A percentile compares a stretch with the other conserved stretches of the same genome.
Conservation (phyloP, 257 asterid genomes). For the Petunia secreta region DNA sequence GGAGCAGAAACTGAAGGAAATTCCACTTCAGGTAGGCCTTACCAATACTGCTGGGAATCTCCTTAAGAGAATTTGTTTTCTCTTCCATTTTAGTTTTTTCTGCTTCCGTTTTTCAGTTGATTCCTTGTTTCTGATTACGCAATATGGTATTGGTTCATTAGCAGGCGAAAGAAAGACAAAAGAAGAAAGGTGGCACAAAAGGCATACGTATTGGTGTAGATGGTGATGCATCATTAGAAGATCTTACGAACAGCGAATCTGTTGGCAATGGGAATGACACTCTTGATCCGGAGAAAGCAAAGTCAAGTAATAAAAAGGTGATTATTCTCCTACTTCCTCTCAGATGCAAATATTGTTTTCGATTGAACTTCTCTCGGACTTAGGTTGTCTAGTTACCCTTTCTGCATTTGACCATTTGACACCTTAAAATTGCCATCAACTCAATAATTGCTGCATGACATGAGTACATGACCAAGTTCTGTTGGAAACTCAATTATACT, state of each 20-base stretch:
- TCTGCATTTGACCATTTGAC: neutral
- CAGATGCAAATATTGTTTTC: conserved; percentile 8
- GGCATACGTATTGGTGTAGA: conserved; percentile 88
- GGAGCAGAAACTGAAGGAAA: conserved; percentile 91
- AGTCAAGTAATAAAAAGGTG: conserved; percentile 78
- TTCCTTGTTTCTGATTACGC: neutral
- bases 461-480: neutral
- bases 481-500: neutral
- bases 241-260: conserved; percentile 51
- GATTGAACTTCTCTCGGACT: neutral
- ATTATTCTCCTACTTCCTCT: conserved; percentile 20
- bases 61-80: neutral
- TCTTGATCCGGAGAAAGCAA: conserved; percentile 60
- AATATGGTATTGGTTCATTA: neutral
- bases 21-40: conserved; percentile 78
- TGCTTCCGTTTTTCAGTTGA: neutral
- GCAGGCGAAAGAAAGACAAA: conserved; percentile 94
- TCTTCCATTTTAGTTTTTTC: neutral
- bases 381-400: conserved; percentile 15
- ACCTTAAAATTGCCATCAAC: neutral
- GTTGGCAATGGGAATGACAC: conserved; percentile 58
- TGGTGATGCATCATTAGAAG: conserved; percentile 90
- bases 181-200: conserved; percentile 74
- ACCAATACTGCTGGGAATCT: neutral
- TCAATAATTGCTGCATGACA: neutral